Conservation (phyloP, 2,329 filamentous ascomycete genomes). For the Aspergillus versicolor region DNA sequence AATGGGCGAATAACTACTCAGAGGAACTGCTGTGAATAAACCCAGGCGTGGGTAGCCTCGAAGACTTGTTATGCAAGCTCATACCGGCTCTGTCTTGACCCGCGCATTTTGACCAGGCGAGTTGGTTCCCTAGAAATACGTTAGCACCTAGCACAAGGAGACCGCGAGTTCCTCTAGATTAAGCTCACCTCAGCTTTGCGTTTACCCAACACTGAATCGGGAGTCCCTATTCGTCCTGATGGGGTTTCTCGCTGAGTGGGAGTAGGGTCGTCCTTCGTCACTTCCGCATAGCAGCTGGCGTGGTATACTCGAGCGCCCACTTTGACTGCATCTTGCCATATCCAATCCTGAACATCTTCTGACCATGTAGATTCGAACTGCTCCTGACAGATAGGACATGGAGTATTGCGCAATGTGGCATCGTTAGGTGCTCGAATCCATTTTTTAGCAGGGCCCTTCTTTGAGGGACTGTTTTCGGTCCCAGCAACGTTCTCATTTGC, state of each 20-base stretch:
- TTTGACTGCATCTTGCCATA: slow-evolving; percentile 86
- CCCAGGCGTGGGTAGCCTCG: neutral
- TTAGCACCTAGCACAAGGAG: slow-evolving; percentile 5
- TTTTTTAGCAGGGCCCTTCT: slow-evolving; percentile 60
- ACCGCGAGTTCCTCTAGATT: neutral
- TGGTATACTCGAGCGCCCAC: slow-evolving; percentile 82
- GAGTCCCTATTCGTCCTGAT: slow-evolving; percentile 51
- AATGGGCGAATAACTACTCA: neutral
- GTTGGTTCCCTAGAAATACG: slow-evolving; percentile 29
- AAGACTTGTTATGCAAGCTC: neutral
- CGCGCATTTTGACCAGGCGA: slow-evolving; percentile 38
- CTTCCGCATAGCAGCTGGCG: slow-evolving; percentile 83
- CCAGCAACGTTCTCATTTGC: slow-evolving; percentile 42
- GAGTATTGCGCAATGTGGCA: slow-evolving; percentile 67
- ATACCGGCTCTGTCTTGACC: slow-evolving; percentile 40
- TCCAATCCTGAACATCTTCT: slow-evolving; percentile 91
- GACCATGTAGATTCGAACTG: slow-evolving; percentile 91
- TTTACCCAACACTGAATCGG: slow-evolving; percentile 69
- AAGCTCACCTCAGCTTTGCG: slow-evolving; percentile 66
- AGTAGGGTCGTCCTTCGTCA: slow-evolving; percentile 61
- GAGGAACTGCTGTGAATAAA: neutral
- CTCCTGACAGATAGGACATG: slow-evolving; percentile 94
- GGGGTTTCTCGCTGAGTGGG: slow-evolving; percentile 30
- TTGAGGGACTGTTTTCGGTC: slow-evolving; percentile 40
- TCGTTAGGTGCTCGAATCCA: slow-evolving; percentile 86